Percentiles rank a stretch among this genome's conserved stretches.
phyloP scores from a whole-genome alignment of 768 basidiomycete species.

The Leccinellum albellum region DNA sequence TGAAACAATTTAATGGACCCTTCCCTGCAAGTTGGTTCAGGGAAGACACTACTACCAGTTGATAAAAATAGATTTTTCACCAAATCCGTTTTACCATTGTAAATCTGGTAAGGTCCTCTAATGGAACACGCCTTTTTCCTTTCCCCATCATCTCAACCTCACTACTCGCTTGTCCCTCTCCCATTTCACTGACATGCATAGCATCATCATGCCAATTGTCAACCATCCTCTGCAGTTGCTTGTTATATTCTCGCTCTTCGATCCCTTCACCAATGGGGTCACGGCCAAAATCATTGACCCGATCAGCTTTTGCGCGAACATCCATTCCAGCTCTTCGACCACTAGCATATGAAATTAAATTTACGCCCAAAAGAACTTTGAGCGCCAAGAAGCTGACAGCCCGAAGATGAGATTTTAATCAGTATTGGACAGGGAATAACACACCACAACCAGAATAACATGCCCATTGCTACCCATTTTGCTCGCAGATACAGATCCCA shows the following conservation, averaged over 20 bases:
- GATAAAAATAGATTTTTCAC: conserved; percentile 25
- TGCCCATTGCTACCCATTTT: conserved; percentile 63
- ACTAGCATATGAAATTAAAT: conserved; percentile 80
- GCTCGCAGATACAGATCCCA: conserved; percentile 44
- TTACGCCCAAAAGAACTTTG: conserved; percentile 90
- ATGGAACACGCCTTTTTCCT: conserved; percentile 51
- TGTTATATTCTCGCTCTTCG: conserved; percentile 86
- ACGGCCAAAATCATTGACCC: conserved; percentile 83
- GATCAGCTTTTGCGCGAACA: conserved; percentile 66
- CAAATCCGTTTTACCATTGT: conserved; percentile 96
- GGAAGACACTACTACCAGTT: no score
- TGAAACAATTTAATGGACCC: no score
- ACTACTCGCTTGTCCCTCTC: conserved; percentile 40
- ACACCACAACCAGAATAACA: conserved; percentile 84
- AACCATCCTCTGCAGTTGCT: conserved; percentile 68
- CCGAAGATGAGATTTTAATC: background rate
- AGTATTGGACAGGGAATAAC: conserved; percentile 31
- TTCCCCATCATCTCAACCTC: conserved; percentile 24
- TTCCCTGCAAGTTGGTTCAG: no score
- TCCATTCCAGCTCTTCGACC: conserved; percentile 75
- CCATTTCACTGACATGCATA: conserved; percentile 63
- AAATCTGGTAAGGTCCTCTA: conserved; percentile 90
- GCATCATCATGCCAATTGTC: conserved; percentile 70
- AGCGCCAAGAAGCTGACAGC: conserved; percentile 66
- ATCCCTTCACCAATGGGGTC: conserved; percentile 87